Conservation (phyloP, 208 protist genomes). For the Trypanosoma lewisi region DNA sequence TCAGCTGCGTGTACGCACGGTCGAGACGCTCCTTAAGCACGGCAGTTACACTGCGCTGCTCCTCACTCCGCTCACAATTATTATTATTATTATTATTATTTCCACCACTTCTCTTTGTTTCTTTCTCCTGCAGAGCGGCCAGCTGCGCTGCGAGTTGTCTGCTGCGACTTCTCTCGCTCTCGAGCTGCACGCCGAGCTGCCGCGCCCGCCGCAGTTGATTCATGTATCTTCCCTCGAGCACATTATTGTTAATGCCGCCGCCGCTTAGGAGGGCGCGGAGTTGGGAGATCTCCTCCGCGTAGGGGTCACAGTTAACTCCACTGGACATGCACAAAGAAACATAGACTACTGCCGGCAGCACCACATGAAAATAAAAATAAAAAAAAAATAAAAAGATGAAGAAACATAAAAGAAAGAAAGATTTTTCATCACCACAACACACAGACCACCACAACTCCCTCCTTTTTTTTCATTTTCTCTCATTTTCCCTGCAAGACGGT, state of each 20-base stretch:
- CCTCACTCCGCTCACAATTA: background rate
- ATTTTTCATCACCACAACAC: too few relatives aligned
- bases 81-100: conserved; percentile 6
- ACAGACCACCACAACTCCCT: too few relatives aligned
- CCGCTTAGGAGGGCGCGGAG: conserved; percentile 29
- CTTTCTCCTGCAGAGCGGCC: conserved; percentile 29
- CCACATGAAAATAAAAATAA: background rate
- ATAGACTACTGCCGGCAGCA: background rate
- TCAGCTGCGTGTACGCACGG: conserved; percentile 56
- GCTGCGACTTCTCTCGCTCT: conserved; percentile 35
- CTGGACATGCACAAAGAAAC: background rate
- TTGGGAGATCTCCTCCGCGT: conserved; percentile 38
- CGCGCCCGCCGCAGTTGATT: conserved; percentile 42
- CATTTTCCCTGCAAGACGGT: too few relatives aligned
- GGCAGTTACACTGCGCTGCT: conserved; percentile 14
- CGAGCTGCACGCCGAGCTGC: conserved; percentile 54
- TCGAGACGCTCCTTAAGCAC: conserved; percentile 31
- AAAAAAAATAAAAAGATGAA: too few relatives aligned
- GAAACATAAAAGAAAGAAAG: too few relatives aligned
- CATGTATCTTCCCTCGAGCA: conserved; percentile 67
- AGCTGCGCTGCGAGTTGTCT: conserved; percentile 26
- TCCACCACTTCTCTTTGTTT: conserved; percentile 5
- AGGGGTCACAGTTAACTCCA: conserved; percentile 4
- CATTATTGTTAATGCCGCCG: conserved; percentile 26
- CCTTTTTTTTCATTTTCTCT: too few relatives aligned